phyloP scores from a whole-genome alignment of 805 yeast species.

The Millerozyma miso region DNA sequence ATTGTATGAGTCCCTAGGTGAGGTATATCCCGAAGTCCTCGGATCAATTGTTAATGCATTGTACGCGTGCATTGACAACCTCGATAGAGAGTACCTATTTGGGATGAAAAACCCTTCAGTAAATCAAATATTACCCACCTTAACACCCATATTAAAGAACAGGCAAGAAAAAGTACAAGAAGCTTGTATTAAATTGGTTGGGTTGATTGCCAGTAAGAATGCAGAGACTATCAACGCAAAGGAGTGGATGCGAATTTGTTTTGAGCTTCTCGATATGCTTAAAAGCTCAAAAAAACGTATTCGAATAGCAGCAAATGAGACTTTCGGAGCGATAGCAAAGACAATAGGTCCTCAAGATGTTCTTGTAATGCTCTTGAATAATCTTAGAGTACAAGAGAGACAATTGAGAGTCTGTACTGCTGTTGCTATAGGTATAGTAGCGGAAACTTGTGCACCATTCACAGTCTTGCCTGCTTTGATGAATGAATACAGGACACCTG shows the following conservation, averaged over 20 bases:
- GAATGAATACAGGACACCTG: slow-evolving; percentile 94
- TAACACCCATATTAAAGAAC: slow-evolving; percentile 88
- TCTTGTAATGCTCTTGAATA: slow-evolving; percentile 74
- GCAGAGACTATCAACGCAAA: slow-evolving; percentile 82
- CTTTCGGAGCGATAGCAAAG: slow-evolving; percentile 86
- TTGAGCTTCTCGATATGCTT: slow-evolving; percentile 83
- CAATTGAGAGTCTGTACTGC: slow-evolving; percentile 96
- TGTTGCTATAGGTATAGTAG: slow-evolving; percentile 95
- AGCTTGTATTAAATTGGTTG: slow-evolving; percentile 71
- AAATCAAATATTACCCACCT: slow-evolving; percentile 74
- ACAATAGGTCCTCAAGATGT: slow-evolving; percentile 98
- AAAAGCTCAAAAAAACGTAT: slow-evolving; percentile 75
- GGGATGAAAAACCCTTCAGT: slow-evolving; percentile 61
- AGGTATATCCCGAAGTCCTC: slow-evolving; percentile 87
- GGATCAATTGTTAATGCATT: slow-evolving; percentile 81
- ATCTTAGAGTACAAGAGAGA: slow-evolving; percentile 88
- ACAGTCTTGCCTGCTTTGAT: slow-evolving; percentile 90
- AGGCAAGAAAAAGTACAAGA: slow-evolving; percentile 90
- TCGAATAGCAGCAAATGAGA: slow-evolving; percentile 78
- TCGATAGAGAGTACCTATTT: slow-evolving; percentile 58
- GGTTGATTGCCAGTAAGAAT: slow-evolving; percentile 73
- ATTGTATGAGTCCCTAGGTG: slow-evolving; percentile 88
- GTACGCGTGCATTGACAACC: slow-evolving; percentile 52
- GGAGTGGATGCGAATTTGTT: slow-evolving; percentile 97
- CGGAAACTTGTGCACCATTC: slow-evolving; percentile 88